Percentiles rank a stretch among this genome's conserved stretches.
Conservation (phyloP, 2,329 filamentous ascomycete species). For the Talaromyces amestolkiae region DNA sequence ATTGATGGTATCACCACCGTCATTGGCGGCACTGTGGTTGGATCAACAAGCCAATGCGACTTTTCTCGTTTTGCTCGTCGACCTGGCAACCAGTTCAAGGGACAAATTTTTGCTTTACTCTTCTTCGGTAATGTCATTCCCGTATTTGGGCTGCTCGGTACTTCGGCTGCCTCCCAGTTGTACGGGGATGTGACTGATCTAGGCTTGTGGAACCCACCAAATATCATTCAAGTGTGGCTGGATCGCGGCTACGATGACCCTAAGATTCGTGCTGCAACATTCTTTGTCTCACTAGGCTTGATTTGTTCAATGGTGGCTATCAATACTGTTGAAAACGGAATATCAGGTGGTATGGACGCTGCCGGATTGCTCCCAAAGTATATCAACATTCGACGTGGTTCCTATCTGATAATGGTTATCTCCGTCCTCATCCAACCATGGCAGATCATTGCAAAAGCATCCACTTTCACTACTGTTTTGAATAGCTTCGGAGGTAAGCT, state of each 20-base stretch:
- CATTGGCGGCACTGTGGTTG: conserved; percentile 47
- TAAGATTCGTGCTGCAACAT: conserved; percentile 43
- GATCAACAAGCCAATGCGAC: conserved; percentile 48
- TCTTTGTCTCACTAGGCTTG: conserved; percentile 48
- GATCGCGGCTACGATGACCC: conserved; percentile 31
- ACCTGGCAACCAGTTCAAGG: conserved; percentile 44
- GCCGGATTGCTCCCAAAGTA: conserved; percentile 53
- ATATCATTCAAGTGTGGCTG: conserved; percentile 41
- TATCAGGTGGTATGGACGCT: conserved; percentile 56
- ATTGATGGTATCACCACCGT: conserved; percentile 42
- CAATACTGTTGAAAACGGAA: conserved; percentile 49
- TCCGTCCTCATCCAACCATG: conserved; percentile 51
- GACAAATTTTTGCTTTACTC: conserved; percentile 41
- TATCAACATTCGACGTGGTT: conserved; percentile 57
- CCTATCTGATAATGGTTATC: conserved; percentile 44
- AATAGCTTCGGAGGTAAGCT: conserved; percentile 34
- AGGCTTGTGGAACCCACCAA: conserved; percentile 44
- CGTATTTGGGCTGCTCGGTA: conserved; percentile 40
- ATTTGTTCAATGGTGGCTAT: conserved; percentile 48
- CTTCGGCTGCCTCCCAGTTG: conserved; percentile 32
- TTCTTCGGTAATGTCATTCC: conserved; percentile 41
- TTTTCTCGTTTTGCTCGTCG: conserved; percentile 44
- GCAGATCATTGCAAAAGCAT: conserved; percentile 49
- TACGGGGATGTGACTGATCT: conserved; percentile 30
- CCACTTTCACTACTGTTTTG: conserved; percentile 49